Evolutionary conservation across 2,329 filamentous ascomycete species (phyloP).

Genomic region (Talaromyces pinophilus): DNA sequence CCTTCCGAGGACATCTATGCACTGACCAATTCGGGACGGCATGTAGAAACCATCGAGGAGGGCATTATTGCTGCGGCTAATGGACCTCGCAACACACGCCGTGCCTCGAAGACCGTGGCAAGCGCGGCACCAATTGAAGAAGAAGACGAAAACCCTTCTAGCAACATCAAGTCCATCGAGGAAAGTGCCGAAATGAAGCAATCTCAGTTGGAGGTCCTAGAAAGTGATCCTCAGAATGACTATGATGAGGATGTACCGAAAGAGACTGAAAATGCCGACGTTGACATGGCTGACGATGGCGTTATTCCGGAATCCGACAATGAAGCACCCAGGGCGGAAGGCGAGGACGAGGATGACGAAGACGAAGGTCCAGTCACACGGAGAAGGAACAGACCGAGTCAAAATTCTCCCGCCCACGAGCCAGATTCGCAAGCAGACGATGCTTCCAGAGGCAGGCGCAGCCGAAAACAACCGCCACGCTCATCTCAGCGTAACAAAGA

Average conservation of each 20-base stretch:
- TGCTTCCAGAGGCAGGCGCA: conserved; percentile 40
- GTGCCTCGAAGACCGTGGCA: conserved; percentile 39
- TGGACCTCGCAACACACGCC: conserved; percentile 45
- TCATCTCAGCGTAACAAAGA: conserved; percentile 52
- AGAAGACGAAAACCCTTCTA: conserved; percentile 30
- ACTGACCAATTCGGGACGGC: conserved; percentile 60
- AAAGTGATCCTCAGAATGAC: conserved; percentile 42
- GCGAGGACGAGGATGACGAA: conserved; percentile 55
- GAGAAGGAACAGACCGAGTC: conserved; percentile 39
- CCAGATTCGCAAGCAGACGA: conserved; percentile 33
- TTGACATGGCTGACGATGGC: conserved; percentile 41
- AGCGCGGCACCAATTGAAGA: conserved; percentile 44
- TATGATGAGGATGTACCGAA: conserved; percentile 37
- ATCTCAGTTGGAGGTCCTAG: conserved; percentile 46
- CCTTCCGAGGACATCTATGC: conserved; percentile 58
- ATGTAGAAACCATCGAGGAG: conserved; percentile 56
- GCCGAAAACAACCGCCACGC: conserved; percentile 43
- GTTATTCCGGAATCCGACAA: conserved; percentile 47
- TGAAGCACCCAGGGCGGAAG: conserved; percentile 36
- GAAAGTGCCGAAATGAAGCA: conserved; percentile 47
- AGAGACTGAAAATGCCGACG: conserved; percentile 33
- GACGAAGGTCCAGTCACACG: conserved; percentile 57
- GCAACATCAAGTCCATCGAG: conserved; percentile 39
- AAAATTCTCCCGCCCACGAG: conserved; percentile 31
- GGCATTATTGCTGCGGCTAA: conserved; percentile 50